These are phyloP conservation scores for Sporothrix globosa DNA, from an alignment of 2,329 filamentous ascomycete genomes.

Conservation along the genomic window DNA sequence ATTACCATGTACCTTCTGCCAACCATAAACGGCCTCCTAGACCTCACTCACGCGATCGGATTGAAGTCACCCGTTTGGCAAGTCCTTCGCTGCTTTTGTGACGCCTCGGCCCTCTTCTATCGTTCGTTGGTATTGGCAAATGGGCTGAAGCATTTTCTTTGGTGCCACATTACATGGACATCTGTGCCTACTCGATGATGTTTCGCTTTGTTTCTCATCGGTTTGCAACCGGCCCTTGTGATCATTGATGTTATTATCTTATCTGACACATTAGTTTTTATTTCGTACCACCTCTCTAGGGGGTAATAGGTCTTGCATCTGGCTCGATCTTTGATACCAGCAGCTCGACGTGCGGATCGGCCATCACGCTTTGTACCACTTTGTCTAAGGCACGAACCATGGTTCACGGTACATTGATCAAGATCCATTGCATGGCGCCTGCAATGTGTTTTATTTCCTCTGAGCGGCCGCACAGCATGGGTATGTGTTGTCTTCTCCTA, in stretches of 20 bases:
- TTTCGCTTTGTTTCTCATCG: background rate
- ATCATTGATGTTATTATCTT: background rate
- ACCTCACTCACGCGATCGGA: background rate
- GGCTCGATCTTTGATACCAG: no score
- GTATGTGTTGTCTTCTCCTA: background rate
- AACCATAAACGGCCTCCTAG: no score
- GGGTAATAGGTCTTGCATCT: background rate
- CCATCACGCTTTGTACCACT: background rate
- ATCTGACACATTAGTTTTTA: background rate
- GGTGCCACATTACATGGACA: background rate
- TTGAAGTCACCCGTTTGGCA: no score
- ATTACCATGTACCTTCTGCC: no score
- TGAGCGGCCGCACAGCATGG: no score
- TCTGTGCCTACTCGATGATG: background rate
- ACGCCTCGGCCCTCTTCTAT: background rate
- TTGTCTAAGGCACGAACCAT: background rate
- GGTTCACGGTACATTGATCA: background rate
- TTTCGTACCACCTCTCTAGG: background rate
- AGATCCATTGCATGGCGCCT: background rate
- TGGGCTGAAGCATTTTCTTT: background rate
- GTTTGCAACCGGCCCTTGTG: background rate
- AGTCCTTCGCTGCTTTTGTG: background rate
- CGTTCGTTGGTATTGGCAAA: background rate
- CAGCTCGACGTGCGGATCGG: background rate
- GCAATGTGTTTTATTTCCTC: no score